Conservation (phyloP, 73 alveolate genomes). For the Breviolum minutum region DNA sequence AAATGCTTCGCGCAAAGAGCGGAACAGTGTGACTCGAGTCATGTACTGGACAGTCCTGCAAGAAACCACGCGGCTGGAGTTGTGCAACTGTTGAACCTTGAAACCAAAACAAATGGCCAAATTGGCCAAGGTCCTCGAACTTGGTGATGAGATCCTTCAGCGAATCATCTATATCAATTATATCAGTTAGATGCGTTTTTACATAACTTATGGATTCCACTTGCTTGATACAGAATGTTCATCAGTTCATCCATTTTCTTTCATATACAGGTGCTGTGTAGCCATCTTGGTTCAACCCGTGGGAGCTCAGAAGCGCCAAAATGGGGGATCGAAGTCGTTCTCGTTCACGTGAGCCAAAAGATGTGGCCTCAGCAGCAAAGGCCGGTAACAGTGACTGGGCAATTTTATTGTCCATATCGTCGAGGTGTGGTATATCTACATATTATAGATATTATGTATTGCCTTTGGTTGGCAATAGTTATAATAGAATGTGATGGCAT, state of each 20-base stretch:
- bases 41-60: no score
- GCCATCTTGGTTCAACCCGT: neutral
- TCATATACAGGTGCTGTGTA: neutral
- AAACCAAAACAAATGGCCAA: no score
- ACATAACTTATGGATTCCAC: no score
- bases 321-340: constrained; percentile 38
- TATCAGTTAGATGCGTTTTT: neutral
- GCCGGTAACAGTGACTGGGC: constrained; percentile 59
- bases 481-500: neutral
- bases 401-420: neutral
- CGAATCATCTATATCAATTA: neutral
- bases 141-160: neutral
- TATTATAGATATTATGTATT: no score
- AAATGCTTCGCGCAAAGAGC: no score
- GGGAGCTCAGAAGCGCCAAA: constrained; percentile 22
- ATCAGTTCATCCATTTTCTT: neutral
- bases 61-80: no score
- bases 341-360: constrained; percentile 53
- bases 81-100: no score
- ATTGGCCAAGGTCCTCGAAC: no score
- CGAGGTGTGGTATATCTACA: no score
- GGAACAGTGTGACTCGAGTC: no score
- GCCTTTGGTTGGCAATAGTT: neutral
- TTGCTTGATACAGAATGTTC: no score
- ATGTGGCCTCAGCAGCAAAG: constrained; percentile 68